Evolutionary conservation across 1,284 basidiomycete species (phyloP).

Genomic region (Moniliella sp.): DNA sequence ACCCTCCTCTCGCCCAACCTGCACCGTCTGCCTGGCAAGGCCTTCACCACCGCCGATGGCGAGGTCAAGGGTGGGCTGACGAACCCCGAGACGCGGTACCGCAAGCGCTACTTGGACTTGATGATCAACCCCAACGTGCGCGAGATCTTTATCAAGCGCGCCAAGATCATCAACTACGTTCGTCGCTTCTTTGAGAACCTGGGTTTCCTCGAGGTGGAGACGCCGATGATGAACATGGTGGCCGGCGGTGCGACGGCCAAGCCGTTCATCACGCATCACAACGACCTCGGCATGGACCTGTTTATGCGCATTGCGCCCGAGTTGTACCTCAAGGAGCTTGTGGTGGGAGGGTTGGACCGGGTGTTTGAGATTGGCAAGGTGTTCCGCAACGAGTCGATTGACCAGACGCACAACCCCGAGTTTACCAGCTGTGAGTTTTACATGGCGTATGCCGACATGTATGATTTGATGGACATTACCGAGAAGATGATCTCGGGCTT

Average conservation of each 20-base stretch:
- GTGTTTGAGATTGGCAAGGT: slow-evolving; percentile 96
- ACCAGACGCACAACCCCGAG: slow-evolving; percentile 48
- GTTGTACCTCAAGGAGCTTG: slow-evolving; percentile 88
- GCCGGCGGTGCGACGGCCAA: slow-evolving; percentile 95
- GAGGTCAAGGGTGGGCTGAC: slow-evolving; percentile 42
- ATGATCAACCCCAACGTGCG: slow-evolving; percentile 82
- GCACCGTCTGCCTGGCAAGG: slow-evolving; percentile 54
- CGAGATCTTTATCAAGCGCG: slow-evolving; percentile 68
- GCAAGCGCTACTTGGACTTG: slow-evolving; percentile 95
- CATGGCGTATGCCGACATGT: slow-evolving; percentile 99
- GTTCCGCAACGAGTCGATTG: slow-evolving; percentile 95
- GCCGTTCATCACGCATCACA: slow-evolving; percentile 95
- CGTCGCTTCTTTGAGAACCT: slow-evolving; percentile 71
- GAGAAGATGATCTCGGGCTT: slow-evolving; percentile 74
- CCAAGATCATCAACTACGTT: slow-evolving; percentile 39
- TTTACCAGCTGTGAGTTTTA: slow-evolving; percentile 94
- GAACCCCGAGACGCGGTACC: slow-evolving; percentile 86
- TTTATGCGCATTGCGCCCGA: slow-evolving; percentile 94
- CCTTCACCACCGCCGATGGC: slow-evolving; percentile 6
- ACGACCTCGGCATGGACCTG: slow-evolving; percentile 89
- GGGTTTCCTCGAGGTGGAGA: slow-evolving; percentile 97
- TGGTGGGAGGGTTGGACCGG: slow-evolving; percentile 86
- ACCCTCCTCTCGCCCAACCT: slow-evolving; percentile 80
- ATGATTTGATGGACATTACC: slow-evolving; percentile 93
- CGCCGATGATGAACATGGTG: slow-evolving; percentile 89